Evolutionary conservation across 345 rosid genomes (phyloP).

Genomic region (Bruguiera parviflora): DNA sequence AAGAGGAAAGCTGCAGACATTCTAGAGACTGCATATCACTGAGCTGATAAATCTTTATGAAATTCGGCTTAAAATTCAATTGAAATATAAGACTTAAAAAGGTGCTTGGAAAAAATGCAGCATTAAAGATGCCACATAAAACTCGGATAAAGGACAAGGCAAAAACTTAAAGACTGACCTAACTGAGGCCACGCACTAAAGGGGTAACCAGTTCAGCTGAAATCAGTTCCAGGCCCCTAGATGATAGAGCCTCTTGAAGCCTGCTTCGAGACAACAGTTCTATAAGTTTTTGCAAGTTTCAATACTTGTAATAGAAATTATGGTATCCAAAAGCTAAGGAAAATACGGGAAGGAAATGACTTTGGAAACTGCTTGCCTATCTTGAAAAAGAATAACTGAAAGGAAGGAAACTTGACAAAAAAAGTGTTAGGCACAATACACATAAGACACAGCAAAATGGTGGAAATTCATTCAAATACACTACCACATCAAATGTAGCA

Average conservation of each 20-base stretch:
- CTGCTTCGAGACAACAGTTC: conserved; percentile 91
- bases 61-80: conserved; percentile 35
- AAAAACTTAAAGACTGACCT: conserved; percentile 86
- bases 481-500: not conserved
- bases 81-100: conserved; percentile 33
- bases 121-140: conserved; percentile 51
- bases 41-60: conserved; percentile 18
- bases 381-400: conserved; percentile 39
- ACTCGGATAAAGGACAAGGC: conserved; percentile 52
- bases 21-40: conserved; percentile 9
- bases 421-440: conserved; percentile 8
- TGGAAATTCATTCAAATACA: not conserved
- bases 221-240: conserved; percentile 97
- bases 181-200: conserved; percentile 64
- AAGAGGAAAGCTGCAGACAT: conserved; percentile 10
- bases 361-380: conserved; percentile 45
- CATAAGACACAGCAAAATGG: not conserved
- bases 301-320: conserved; percentile 37
- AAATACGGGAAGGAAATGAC: conserved; percentile 41
- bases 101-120: conserved; percentile 44
- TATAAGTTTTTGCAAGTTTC: conserved; percentile 59
- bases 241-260: conserved; percentile 87
- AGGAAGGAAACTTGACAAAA: conserved; percentile 20
- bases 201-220: conserved; percentile 84
- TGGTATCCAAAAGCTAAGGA: conserved; percentile 50